Percentiles rank a stretch among this genome's conserved stretches.
Evolutionary conservation across 139 green algal species (phyloP).

Genomic region (Nannochloris sp.): DNA sequence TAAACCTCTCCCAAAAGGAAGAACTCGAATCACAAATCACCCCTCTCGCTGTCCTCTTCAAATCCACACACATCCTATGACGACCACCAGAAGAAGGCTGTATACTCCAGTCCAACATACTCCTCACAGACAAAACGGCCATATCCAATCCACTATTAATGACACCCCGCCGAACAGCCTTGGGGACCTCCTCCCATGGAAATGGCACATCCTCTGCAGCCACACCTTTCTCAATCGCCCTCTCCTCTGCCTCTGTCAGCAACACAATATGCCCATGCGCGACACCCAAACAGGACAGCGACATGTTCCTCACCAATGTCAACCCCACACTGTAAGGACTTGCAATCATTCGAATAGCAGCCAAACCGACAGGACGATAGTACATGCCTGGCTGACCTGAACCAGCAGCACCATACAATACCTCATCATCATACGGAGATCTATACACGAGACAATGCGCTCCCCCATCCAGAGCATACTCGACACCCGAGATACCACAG

Average conservation of each 20-base stretch:
- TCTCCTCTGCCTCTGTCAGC: conserved; percentile 5
- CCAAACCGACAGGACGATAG: background rate
- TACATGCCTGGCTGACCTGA: background rate
- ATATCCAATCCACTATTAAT: conserved; percentile 20
- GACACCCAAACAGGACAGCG: background rate
- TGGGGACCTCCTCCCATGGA: background rate
- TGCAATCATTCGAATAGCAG: background rate
- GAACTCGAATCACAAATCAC: background rate
- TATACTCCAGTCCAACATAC: conserved; percentile 4
- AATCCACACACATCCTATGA: no score
- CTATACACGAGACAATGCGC: conserved; percentile 13
- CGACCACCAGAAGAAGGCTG: no score
- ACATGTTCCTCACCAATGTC: background rate
- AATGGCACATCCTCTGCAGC: conserved; percentile 13
- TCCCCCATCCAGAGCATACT: background rate
- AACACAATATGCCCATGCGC: background rate
- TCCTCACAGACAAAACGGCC: conserved; percentile 4
- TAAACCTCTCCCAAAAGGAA: background rate
- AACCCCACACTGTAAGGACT: conserved; percentile 2
- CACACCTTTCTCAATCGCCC: conserved; percentile 7
- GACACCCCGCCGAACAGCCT: background rate
- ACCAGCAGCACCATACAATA: background rate
- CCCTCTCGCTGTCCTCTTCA: no score
- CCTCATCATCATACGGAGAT: conserved; percentile 15
- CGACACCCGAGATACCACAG: background rate